Evolutionary conservation across 1,284 basidiomycete genomes (phyloP).

Genomic region (Exobasidium rhododendri): DNA sequence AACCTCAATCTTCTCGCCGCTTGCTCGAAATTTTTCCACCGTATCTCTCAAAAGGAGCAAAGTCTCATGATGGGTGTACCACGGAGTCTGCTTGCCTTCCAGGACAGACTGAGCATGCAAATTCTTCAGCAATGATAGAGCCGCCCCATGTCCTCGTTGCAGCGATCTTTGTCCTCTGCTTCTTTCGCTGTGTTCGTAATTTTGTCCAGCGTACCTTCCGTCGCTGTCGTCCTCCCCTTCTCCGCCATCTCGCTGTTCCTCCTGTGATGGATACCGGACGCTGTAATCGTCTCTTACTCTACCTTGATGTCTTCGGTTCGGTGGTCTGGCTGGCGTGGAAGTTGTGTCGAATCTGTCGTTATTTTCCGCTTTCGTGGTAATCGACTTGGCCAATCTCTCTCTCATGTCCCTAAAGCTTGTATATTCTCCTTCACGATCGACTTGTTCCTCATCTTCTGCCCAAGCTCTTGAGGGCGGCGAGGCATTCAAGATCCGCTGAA

Average conservation of each 20-base stretch:
- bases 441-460: background rate
- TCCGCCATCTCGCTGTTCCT: background rate
- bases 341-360: background rate
- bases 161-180: background rate
- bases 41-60: background rate
- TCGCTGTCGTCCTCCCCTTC: no score
- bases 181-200: background rate
- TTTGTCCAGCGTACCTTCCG: background rate
- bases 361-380: background rate
- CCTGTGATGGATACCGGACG: background rate
- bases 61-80: constrained; percentile 3
- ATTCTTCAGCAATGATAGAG: background rate
- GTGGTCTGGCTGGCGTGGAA: background rate
- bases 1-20: background rate
- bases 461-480: background rate
- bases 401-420: background rate
- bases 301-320: background rate
- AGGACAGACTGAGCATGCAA: background rate
- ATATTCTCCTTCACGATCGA: background rate
- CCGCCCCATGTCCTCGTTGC: background rate
- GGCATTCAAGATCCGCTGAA: background rate
- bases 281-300: background rate
- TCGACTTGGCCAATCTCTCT: background rate
- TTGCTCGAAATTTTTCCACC: background rate
- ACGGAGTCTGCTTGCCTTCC: background rate